phyloP scores from a whole-genome alignment of 768 basidiomycete genomes.

The Tulasnella sp. region DNA sequence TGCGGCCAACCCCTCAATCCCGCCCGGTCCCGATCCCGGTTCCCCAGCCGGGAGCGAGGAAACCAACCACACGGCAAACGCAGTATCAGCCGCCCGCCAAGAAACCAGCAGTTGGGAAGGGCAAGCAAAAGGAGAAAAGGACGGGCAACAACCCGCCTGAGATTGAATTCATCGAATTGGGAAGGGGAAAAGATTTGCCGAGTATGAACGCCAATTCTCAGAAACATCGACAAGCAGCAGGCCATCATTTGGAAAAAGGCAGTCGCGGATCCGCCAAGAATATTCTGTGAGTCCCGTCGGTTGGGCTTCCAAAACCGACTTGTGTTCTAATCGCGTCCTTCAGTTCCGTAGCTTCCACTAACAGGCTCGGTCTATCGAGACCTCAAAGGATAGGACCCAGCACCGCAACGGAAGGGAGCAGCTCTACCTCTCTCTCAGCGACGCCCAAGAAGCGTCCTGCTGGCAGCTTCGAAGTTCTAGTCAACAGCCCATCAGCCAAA shows the following conservation, averaged over 20 bases:
- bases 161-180: neutral
- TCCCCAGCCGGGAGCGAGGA: neutral
- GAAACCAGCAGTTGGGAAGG: neutral
- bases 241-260: neutral
- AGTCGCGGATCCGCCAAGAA: neutral
- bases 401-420: neutral
- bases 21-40: neutral
- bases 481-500: neutral
- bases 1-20: neutral
- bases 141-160: neutral
- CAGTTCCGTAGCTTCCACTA: neutral
- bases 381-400: neutral
- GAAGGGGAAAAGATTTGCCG: neutral
- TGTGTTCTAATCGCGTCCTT: neutral
- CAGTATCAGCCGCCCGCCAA: neutral
- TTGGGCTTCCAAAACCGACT: neutral
- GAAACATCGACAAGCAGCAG: slow-evolving; percentile 34
- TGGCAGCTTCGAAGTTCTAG: neutral
- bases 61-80: neutral
- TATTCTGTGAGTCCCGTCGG: neutral
- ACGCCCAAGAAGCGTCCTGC: neutral
- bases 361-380: neutral
- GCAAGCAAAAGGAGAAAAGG: neutral
- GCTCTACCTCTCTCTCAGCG: neutral
- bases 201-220: neutral